Evolutionary conservation across 306 rosid species (phyloP), one percentile per base, ranked within the genome.

Genomic region (Pterocarpus macrocarpus): DNA sequence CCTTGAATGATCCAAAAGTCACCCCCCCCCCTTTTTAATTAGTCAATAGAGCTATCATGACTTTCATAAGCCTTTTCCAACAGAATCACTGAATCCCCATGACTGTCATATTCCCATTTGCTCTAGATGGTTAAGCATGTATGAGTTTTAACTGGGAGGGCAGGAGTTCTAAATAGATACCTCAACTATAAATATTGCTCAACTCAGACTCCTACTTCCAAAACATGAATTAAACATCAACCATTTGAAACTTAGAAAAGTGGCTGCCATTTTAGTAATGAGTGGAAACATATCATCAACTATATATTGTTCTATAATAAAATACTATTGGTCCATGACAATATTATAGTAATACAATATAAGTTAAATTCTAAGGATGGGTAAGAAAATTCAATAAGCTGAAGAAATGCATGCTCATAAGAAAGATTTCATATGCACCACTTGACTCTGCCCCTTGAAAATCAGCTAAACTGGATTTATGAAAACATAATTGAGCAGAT

Each of bases 31-130:
- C 28, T 85, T 95, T 95, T 87, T 97, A 90, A 86, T 89, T 91
- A 28, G 84, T 80, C 78, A 95, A 84, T 76, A 92, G 98, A 70
- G 97, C 85, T 97, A 95, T 95, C 98, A 95, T 95, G 81, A 95
- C 79, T 82, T 88, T 95, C 97, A 76, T 95, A 95, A 53, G 97
- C 97, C 82, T 83, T 92, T 72, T 92, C 98, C 80, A 95, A 87
- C 98, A 92, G 90, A 69, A 81, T 64, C 30, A 81, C 28, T 22
- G 28, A 22, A 22, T 22, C 28, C 28, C 28, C 28, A 22, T 22
- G 28, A 22, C 28, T 22, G 28, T 22, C 28, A 22, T 22, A 22
- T 22, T 22, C 7, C 61, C 59, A 72, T 81, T 80, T 50, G 73
- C 38, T 43, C 50, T 11, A 16, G 76, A 57, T 10, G 39, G 58